Evolutionary conservation across 257 asterid genomes (phyloP).

Genomic region (Primulina huaijiensis): DNA sequence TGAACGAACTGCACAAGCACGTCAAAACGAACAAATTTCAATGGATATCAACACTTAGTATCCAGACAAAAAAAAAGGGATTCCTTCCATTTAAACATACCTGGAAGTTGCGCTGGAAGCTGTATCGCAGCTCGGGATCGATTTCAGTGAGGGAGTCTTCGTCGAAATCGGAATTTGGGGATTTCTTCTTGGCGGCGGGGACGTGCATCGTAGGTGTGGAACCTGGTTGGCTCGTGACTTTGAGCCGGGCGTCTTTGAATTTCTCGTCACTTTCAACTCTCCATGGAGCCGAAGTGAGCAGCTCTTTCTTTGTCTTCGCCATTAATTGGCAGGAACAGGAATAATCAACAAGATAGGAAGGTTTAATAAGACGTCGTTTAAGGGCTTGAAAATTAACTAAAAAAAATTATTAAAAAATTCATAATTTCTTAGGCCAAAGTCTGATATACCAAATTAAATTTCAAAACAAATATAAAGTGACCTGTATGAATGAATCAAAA

Average conservation of each 20-base stretch:
- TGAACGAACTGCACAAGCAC: constrained; percentile 80
- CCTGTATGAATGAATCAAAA: no score
- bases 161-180: no score
- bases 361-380: no score
- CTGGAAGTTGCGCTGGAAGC: constrained; percentile 92
- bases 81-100: constrained; percentile 30
- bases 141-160: constrained; percentile 61
- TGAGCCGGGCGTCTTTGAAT: constrained; percentile 76
- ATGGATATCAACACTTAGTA: no score
- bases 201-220: constrained; percentile 80
- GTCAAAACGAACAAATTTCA: no score
- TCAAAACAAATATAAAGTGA: no score
- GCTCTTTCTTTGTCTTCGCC: constrained; percentile 79
- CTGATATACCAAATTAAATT: no score
- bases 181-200: constrained; percentile 71
- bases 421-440: no score
- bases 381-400: no score
- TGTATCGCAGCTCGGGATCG: constrained; percentile 90
- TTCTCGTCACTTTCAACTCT: constrained; percentile 60
- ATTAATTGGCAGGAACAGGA: constrained; percentile 18
- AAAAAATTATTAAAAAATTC: no score
- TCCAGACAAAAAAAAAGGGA: no score
- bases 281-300: constrained; percentile 94
- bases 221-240: constrained; percentile 84
- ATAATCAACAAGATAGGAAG: no score